phyloP scores from a whole-genome alignment of 1,284 basidiomycete species.

The Phaffia rhodozyma region DNA sequence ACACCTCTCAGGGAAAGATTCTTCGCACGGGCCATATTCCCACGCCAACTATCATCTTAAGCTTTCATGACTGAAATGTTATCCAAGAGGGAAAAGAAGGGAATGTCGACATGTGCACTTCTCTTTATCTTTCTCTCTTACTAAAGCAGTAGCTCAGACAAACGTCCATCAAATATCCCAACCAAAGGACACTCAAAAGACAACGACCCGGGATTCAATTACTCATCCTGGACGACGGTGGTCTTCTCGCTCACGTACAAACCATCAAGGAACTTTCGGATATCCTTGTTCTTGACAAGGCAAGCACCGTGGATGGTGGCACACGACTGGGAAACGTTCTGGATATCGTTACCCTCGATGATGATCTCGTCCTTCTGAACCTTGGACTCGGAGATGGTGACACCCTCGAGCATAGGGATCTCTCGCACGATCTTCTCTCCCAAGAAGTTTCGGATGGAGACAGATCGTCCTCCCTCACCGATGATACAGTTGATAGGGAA shows the following conservation, averaged over 20 bases:
- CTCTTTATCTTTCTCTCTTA: too few species aligned
- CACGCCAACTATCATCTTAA: too few species aligned
- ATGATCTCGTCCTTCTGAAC: constrained; percentile 93
- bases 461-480: constrained; percentile 57
- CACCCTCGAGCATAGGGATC: constrained; percentile 84
- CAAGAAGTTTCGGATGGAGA: constrained; percentile 98
- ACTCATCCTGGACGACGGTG: constrained; percentile 34
- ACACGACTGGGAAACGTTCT: constrained; percentile 91
- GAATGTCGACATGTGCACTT: too few species aligned
- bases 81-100: too few species aligned
- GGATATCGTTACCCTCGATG: constrained; percentile 84
- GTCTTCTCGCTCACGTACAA: constrained; percentile 51
- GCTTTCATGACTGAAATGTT: too few species aligned
- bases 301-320: constrained; percentile 90
- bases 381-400: constrained; percentile 79
- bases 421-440: constrained; percentile 76
- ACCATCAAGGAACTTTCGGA: constrained; percentile 58
- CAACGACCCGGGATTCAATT: too few species aligned
- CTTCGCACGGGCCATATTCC: too few species aligned
- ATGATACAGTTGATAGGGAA: constrained; percentile 99
- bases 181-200: too few species aligned
- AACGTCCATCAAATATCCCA: too few species aligned
- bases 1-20: too few species aligned
- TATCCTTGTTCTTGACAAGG: constrained; percentile 91
- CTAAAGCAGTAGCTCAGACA: background rate